These are phyloP conservation scores for Pseudogymnoascus sp. DNA, from an alignment of 2,329 filamentous ascomycete genomes.

Conservation along the genomic window DNA sequence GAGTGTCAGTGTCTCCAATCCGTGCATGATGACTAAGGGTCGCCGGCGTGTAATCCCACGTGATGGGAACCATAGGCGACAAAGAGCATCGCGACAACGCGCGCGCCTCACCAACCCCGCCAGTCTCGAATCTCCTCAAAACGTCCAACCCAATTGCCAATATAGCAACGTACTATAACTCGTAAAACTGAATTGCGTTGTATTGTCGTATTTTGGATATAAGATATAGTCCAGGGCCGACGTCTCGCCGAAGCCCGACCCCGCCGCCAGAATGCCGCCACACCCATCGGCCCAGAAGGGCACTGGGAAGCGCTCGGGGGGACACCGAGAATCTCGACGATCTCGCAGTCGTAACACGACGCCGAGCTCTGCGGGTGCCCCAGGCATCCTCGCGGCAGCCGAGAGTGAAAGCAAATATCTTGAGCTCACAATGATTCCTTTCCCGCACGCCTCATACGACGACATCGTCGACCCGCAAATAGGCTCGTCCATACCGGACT, in stretches of 20 bases:
- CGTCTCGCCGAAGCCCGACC: background rate
- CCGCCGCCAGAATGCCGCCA: slow-evolving; percentile 44
- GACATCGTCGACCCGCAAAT: slow-evolving; percentile 59
- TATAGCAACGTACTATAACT: background rate
- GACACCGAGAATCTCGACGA: slow-evolving; percentile 47
- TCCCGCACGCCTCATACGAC: slow-evolving; percentile 56
- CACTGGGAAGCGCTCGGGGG: slow-evolving; percentile 56
- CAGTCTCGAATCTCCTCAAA: background rate
- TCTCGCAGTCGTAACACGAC: slow-evolving; percentile 73
- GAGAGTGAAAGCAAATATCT: slow-evolving; percentile 55
- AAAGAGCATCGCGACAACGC: slow-evolving; percentile 4
- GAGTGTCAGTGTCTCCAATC: background rate
- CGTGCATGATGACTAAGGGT: background rate
- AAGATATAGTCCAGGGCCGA: background rate
- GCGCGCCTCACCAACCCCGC: background rate
- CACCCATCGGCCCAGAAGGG: slow-evolving; percentile 52
- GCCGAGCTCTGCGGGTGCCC: slow-evolving; percentile 41
- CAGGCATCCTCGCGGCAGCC: slow-evolving; percentile 43
- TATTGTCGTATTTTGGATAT: background rate
- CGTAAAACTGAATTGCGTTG: background rate
- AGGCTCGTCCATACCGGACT: slow-evolving; percentile 53
- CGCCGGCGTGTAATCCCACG: background rate
- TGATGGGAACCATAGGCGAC: slow-evolving; percentile 1
- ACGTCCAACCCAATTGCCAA: background rate
- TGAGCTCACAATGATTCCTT: slow-evolving; percentile 52